phyloP scores from a whole-genome alignment of 768 basidiomycete species.

The Phanerochaete carnosa region DNA sequence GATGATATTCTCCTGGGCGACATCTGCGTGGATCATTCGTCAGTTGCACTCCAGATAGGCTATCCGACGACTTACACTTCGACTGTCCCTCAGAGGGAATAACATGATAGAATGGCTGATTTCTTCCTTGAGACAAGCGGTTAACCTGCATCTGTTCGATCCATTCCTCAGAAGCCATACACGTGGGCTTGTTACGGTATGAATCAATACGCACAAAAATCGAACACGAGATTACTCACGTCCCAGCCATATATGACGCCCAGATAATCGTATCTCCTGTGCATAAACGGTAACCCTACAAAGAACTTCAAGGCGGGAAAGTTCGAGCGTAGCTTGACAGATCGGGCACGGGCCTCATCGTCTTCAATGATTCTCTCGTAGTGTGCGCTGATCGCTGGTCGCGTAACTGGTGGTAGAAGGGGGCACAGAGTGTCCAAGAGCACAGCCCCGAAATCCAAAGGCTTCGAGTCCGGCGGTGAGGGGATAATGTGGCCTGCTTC shows the following conservation, averaged over 20 bases:
- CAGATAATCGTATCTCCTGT: slow-evolving; percentile 15
- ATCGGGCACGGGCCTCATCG: slow-evolving; percentile 12
- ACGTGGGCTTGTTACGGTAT: slow-evolving; percentile 24
- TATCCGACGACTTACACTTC: slow-evolving; percentile 31
- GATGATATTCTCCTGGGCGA: slow-evolving; percentile 34
- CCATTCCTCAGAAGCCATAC: slow-evolving; percentile 41
- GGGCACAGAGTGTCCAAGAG: slow-evolving; percentile 17
- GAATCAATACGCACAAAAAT: background rate
- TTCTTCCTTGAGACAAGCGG: slow-evolving; percentile 34
- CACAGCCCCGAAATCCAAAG: slow-evolving; percentile 22
- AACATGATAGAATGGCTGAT: slow-evolving; percentile 50
- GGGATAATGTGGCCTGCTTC: slow-evolving; percentile 11
- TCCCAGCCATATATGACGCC: slow-evolving; percentile 25
- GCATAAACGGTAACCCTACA: slow-evolving; percentile 22
- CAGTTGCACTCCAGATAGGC: background rate
- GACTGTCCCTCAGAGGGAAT: slow-evolving; percentile 32
- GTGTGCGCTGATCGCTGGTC: background rate
- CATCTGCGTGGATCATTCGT: slow-evolving; percentile 22
- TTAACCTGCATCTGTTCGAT: slow-evolving; percentile 41
- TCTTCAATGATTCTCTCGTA: slow-evolving; percentile 6
- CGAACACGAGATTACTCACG: slow-evolving; percentile 15
- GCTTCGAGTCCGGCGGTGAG: slow-evolving; percentile 12
- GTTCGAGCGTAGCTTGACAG: slow-evolving; percentile 4
- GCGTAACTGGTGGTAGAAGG: background rate
- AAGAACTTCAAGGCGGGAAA: slow-evolving; percentile 16